Evolutionary conservation across 2,329 filamentous ascomycete genomes (phyloP).

Genomic region (Eutypa lata): DNA sequence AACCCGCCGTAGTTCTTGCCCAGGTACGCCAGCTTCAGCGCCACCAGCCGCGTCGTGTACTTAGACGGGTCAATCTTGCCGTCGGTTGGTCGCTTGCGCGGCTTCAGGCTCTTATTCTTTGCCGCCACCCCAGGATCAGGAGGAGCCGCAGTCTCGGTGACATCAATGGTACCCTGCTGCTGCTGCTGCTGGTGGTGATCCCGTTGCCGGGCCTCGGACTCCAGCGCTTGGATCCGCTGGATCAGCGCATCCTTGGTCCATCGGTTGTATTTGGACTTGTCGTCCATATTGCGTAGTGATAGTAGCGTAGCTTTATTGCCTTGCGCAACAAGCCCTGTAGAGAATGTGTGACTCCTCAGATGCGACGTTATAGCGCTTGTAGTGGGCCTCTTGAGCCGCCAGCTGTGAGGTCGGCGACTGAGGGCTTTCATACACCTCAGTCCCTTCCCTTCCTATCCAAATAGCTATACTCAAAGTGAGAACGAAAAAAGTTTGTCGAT

Average conservation of each 20-base stretch:
- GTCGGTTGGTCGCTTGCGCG: constrained; percentile 34
- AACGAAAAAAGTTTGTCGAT: background rate
- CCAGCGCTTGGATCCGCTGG: constrained; percentile 63
- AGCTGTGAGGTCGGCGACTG: constrained; percentile 14
- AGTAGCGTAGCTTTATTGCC: constrained; percentile 1
- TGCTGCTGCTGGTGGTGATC: constrained; percentile 1
- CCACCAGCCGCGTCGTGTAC: constrained; percentile 81
- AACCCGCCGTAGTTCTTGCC: constrained; percentile 90
- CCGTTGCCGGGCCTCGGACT: constrained; percentile 44
- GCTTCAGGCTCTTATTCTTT: constrained; percentile 36
- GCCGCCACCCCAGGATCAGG: background rate
- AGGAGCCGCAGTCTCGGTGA: background rate
- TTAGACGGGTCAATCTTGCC: constrained; percentile 71
- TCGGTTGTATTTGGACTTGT: constrained; percentile 50
- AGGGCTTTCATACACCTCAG: constrained; percentile 21
- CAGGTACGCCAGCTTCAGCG: constrained; percentile 90
- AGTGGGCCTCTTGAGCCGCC: constrained; percentile 10
- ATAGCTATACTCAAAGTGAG: background rate
- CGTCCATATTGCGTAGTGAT: constrained; percentile 17
- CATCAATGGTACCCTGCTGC: background rate
- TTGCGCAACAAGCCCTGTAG: constrained; percentile 12
- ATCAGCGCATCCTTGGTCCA: constrained; percentile 71
- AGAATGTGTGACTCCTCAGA: constrained; percentile 8
- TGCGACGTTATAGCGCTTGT: background rate
- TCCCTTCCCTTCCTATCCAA: too few relatives aligned